Evolutionary conservation across 1,284 basidiomycete species (phyloP).

Genomic region (Melampsora larici-populina): DNA sequence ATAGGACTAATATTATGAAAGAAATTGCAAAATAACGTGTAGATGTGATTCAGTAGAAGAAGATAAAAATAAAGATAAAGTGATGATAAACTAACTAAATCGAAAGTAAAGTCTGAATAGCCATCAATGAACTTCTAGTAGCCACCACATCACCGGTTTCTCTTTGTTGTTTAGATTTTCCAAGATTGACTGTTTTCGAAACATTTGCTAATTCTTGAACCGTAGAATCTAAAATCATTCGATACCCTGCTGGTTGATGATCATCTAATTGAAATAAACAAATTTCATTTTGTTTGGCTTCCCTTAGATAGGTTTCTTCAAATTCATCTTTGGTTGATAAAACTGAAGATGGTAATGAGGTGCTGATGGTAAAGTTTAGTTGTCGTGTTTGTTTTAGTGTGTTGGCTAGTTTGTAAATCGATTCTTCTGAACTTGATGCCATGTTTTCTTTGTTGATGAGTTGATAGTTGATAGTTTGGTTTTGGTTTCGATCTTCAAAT

Average conservation of each 20-base stretch:
- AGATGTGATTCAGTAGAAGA: no score
- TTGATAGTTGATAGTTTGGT: no score
- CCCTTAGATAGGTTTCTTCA: constrained; percentile 29
- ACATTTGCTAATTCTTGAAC: constrained; percentile 8
- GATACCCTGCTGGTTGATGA: not conserved
- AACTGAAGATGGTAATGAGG: constrained; percentile 18
- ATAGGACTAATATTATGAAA: constrained; percentile 24
- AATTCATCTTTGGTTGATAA: constrained; percentile 35
- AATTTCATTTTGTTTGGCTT: constrained; percentile 35
- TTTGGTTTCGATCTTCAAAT: no score
- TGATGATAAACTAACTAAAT: constrained; percentile 28
- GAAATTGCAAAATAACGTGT: not conserved
- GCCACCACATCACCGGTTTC: constrained; percentile 18
- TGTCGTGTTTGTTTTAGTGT: constrained; percentile 14
- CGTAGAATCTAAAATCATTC: constrained; percentile 7
- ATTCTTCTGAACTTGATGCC: constrained; percentile 6
- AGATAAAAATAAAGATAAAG: not conserved
- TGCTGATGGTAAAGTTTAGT: constrained; percentile 21
- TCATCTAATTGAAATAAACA: constrained; percentile 33
- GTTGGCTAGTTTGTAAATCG: constrained; percentile 13
- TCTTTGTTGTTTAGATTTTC: constrained; percentile 8
- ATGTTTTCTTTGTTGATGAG: not conserved
- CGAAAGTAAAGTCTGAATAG: constrained; percentile 27
- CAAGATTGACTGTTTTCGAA: constrained; percentile 10
- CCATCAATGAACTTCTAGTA: constrained; percentile 29